A percentile compares a stretch with the other conserved stretches of the same genome.
These are phyloP conservation scores for Darksidea phi DNA, from an alignment of 495 filamentous ascomycete genomes.

Conservation along the genomic window DNA sequence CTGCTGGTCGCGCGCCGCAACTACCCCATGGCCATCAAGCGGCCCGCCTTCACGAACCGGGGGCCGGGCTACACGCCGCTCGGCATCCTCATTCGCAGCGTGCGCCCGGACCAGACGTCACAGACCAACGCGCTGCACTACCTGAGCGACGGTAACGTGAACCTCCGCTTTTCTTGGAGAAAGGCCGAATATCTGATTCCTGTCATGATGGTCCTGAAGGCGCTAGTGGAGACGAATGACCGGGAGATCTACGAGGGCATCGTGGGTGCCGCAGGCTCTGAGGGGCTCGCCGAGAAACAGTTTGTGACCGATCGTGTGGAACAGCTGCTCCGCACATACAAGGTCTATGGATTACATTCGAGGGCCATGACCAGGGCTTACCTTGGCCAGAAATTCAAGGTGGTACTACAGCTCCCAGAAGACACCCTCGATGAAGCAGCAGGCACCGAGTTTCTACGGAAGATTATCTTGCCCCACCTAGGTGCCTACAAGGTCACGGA, in stretches of 20 bases:
- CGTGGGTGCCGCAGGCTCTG: slow-evolving; percentile 68
- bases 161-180: slow-evolving; percentile 95
- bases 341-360: slow-evolving; percentile 77
- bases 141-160: slow-evolving; percentile 89
- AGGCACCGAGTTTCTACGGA: slow-evolving; percentile 84
- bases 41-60: slow-evolving; percentile 81
- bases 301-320: slow-evolving; percentile 95
- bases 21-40: slow-evolving; percentile 89
- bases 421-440: slow-evolving; percentile 82
- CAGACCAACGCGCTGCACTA: slow-evolving; percentile 98
- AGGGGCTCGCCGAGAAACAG: slow-evolving; percentile 73
- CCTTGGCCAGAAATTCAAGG: slow-evolving; percentile 83
- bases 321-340: slow-evolving; percentile 87
- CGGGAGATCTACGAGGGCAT: slow-evolving; percentile 91
- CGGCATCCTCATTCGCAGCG: slow-evolving; percentile 86
- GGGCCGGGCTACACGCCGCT: slow-evolving; percentile 82
- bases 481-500: slow-evolving; percentile 78
- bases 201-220: slow-evolving; percentile 94
- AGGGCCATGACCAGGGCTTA: slow-evolving; percentile 74
- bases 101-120: slow-evolving; percentile 92
- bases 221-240: slow-evolving; percentile 92
- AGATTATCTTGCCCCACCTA: slow-evolving; percentile 86
- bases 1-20: slow-evolving; percentile 85
- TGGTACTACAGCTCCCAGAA: slow-evolving; percentile 75
- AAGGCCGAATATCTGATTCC: slow-evolving; percentile 95